Conservation (phyloP, 1,284 basidiomycete species). For the Earliella scabrosa region DNA sequence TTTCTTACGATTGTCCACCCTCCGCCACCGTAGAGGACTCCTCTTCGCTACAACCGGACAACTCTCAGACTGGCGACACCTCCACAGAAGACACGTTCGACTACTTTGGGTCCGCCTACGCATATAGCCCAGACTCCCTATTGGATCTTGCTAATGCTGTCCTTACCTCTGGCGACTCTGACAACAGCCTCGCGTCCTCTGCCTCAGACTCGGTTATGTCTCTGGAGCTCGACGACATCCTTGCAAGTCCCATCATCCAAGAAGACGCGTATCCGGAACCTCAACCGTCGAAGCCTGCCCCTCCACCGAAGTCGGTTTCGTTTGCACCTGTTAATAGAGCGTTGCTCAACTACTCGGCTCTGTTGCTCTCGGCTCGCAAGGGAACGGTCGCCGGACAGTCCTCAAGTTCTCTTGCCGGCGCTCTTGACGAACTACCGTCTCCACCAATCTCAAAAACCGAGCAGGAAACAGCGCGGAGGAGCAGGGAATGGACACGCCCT, state of each 20-base stretch:
- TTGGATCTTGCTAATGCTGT: neutral
- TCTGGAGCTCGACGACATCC: constrained; percentile 30
- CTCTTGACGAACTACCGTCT: constrained; percentile 7
- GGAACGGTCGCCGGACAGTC: constrained; percentile 3
- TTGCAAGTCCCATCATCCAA: constrained; percentile 29
- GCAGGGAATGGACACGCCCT: constrained; percentile 17
- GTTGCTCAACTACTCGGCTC: neutral
- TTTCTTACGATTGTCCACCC: constrained; percentile 17
- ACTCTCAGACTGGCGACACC: neutral
- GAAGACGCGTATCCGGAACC: neutral
- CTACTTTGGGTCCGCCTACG: neutral
- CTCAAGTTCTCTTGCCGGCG: constrained; percentile 24
- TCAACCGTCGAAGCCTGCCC: neutral
- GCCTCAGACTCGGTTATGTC: neutral
- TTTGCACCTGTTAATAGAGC: constrained; percentile 4
- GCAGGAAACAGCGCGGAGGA: constrained; percentile 2
- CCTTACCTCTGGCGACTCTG: neutral
- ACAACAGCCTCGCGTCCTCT: neutral
- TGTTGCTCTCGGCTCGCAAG: neutral
- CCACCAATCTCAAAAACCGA: neutral
- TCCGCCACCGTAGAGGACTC: no score
- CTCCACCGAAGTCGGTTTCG: constrained; percentile 2
- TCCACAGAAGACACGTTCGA: neutral
- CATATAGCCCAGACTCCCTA: neutral
- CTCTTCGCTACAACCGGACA: no score